Conservation (phyloP, 441 rosid species). For the Aquilaria agallochum region DNA sequence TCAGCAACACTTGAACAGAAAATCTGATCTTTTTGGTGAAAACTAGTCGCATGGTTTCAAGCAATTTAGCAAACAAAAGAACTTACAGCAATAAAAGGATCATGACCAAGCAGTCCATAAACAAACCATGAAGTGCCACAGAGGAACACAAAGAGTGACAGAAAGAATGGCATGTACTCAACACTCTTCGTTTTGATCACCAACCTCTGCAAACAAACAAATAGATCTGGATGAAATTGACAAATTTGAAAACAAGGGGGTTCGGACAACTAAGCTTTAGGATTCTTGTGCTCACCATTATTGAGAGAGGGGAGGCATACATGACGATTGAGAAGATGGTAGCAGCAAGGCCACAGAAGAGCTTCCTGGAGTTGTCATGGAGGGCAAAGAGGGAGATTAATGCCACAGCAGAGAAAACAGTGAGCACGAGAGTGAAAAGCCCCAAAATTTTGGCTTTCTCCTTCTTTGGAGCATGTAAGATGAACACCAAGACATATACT, state of each 20-base stretch:
- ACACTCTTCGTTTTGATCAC: constrained; percentile 92
- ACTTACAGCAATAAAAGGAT: constrained; percentile 84
- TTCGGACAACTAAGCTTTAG: background rate
- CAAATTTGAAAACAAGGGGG: background rate
- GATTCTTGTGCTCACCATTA: constrained; percentile 56
- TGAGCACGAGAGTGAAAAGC: constrained; percentile 43
- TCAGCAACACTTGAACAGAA: background rate
- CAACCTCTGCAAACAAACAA: constrained; percentile 47
- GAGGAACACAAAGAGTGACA: constrained; percentile 82
- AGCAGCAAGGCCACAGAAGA: constrained; percentile 78
- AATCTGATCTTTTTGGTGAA: background rate
- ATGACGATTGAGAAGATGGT: constrained; percentile 84
- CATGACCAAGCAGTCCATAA: constrained; percentile 78
- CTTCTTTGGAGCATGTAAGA: constrained; percentile 58
- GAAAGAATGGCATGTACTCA: constrained; percentile 93
- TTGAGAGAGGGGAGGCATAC: constrained; percentile 92
- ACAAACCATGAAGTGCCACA: constrained; percentile 96
- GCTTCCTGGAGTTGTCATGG: constrained; percentile 57
- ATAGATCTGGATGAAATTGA: background rate
- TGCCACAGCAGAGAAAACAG: constrained; percentile 52
- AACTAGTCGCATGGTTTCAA: background rate
- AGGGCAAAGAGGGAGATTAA: constrained; percentile 64
- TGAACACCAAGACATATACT: constrained; percentile 60
- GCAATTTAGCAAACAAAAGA: background rate
- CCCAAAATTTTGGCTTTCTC: constrained; percentile 70